Conservation (phyloP, 768 basidiomycete species). For the Tylopilus cervinicoccineus region DNA sequence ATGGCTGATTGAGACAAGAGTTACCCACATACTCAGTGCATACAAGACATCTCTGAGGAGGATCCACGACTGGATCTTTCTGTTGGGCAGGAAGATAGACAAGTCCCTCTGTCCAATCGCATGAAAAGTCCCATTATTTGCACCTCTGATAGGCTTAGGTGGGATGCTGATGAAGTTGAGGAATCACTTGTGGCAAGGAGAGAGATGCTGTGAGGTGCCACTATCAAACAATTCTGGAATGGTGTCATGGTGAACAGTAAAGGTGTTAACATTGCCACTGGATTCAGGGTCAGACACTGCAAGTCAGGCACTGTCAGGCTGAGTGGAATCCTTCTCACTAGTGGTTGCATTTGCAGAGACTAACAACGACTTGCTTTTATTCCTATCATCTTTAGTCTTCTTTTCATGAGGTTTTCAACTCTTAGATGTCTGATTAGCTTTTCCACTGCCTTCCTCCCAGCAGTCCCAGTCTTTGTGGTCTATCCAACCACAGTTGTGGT, state of each 20-base stretch:
- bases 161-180: no score
- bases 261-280: no score
- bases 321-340: no score
- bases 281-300: no score
- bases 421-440: constrained; percentile 1
- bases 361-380: no score
- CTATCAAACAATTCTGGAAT: no score
- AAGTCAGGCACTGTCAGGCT: not conserved
- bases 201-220: no score
- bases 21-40: not conserved
- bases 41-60: constrained; percentile 1
- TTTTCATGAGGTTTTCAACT: not conserved
- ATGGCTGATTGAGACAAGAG: not conserved
- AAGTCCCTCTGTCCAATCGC: not conserved
- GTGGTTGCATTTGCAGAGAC: not conserved
- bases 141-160: no score
- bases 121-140: no score
- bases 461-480: constrained; percentile 1
- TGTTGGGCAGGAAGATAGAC: not conserved
- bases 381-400: not conserved
- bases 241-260: no score
- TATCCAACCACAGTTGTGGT: constrained; percentile 3
- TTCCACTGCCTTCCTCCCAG: constrained; percentile 10
- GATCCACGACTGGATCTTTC: not conserved
- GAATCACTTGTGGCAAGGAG: no score